Evolutionary conservation across 2,329 filamentous ascomycete genomes (phyloP), one percentile per base, ranked within the genome.

Genomic region (Lecanicillium sp.): DNA sequence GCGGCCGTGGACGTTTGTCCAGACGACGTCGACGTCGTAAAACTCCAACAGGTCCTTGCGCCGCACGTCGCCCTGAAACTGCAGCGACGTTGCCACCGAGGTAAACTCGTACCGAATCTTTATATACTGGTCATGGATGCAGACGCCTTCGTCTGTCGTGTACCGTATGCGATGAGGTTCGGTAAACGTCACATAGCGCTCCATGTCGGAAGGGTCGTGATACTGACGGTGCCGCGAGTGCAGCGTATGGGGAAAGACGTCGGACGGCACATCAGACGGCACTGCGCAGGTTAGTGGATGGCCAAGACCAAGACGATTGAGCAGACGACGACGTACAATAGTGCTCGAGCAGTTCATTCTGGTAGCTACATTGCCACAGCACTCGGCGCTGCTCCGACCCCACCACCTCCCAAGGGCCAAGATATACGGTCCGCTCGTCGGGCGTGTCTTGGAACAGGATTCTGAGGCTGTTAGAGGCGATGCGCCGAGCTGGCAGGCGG

Each of bases 361-460:
- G 62, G 48, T 73, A 73, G 47, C 67, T 71, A 44, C 70, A 69
- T 46, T 69, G 68, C 70, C 70, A 74, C 29, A 69, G 52, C n/a
- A 73, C 58, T 29, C 68, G 66, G 36, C 68, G 67, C 22, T 65
- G 62, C 42, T 68, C 65, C 29, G 62, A 61, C 30, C 65, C 65
- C 29, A 69, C 57, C 27, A 72, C 60, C 48, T 72, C 67, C 69
- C 69, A 73, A 4, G 69, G 69, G n/a, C 70, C 70, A 7, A 74
- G 61, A 44, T 72, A 72, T 33, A 73, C 58, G 11, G 68, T 70
- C 34, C 60, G 61, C 48, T 74, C 69, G 48, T 68, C 61, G 27
- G 61, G 49, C 6, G 68, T 71, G 35, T 68, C 64, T 46, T 71
- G 67, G 43, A 68, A 72, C n/a, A 73, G 61, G 33, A 61, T 66